Base-by-base conservation (phyloP, 352 stramenopile species). In the Phytophthora parvispora region DNA sequence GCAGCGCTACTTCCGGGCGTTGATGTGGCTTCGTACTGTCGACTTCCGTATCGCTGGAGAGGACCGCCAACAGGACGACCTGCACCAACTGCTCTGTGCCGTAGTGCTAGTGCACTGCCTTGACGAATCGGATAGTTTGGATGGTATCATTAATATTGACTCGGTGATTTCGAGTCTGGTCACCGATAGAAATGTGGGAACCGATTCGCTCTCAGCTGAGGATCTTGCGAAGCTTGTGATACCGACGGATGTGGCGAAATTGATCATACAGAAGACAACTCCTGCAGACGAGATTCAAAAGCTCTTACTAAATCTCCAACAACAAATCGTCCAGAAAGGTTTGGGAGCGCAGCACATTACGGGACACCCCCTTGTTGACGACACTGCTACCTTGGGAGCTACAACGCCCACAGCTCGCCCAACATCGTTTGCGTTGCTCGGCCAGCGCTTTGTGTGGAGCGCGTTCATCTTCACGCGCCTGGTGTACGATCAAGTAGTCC, bases 391-490 rank as follows among this genome's bases (percentile, higher is more conserved):
- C 2, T 62, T 18, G 43, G 12, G 3, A 51, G 12, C 40, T 7
- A 43, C 51, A 5, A 32, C 31, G 20, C 58, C 63, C 16, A 61
- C 49, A 29, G 15, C 24, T 49, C 49, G 6, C 12, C 59, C 42
- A 1, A 27, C 53, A 27, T 69, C 58, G 10, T 73, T 77, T 36
- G 64, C 69, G 1, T 25, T 73, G 6, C 48, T 77, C 8, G 64
- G 64, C 10, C 69, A 74, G 28, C 64, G 60, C 2, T 74, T 77
- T 13, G 49, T 67, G 12, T 77, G 69, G 64, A 77, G 69, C 40
- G 51, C 69, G 29, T 77, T 77, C 24, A 58, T 77, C 13, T 69
- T 73, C 43, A 57, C 64, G 4, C 53, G 69, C 15, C 28, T 77
- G 25, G 64, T 77, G 4, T 77, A 64, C 24, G 69, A 77, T 20